Evolutionary conservation across 306 rosid species (phyloP), one percentile per base, ranked within the genome.

Genomic region (Elaeagnus macrophylla): DNA sequence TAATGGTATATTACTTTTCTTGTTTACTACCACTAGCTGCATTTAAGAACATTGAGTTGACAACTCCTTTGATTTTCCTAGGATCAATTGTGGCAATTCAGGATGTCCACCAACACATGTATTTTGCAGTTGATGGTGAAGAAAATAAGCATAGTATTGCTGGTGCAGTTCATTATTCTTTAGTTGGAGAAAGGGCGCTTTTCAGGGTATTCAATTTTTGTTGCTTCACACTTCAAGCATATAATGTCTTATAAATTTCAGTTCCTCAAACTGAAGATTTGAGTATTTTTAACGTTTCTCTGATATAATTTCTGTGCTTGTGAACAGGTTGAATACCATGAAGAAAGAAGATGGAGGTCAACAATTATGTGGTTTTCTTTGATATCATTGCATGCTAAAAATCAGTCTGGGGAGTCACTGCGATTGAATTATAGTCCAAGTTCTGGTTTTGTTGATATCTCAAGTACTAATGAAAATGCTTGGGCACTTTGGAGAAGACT

Each of bases 81-180:
- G 97, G 97, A 63, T 85, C 94, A 57, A 68, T 90, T 81, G 86
- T 90, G 65, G 94, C 94, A 68, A 79, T 90, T 49, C 91, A 84
- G 75, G 97, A 90, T 71, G 79, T 75, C 63, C 67, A 78, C 65
- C 89, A 90, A 60, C 97, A 90, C 64, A 79, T 86, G 93, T 90
- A 79, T 74, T 60, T 90, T 67, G 72, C 88, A 9, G 88, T 90
- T 59, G 94, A 90, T 53, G 84, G 91, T 54, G 77, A 77, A 48
- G 80, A 78, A 43, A 65, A 67, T 54, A 62, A 66, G 61, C 78
- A 76, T 78, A 82, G 69, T 60, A 45, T 84, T 60, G 91, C 57
- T 45, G 91, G 97, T 60, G 63, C 76, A 56, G 59, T 73, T 65
- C 97, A 90, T 79, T 83, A 86, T 77, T 90, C 95, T 66, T 87